A percentile compares a stretch with the other conserved stretches of the same genome.
Conservation (phyloP, 768 basidiomycete genomes). For the Suillus fuscotomentosus region DNA sequence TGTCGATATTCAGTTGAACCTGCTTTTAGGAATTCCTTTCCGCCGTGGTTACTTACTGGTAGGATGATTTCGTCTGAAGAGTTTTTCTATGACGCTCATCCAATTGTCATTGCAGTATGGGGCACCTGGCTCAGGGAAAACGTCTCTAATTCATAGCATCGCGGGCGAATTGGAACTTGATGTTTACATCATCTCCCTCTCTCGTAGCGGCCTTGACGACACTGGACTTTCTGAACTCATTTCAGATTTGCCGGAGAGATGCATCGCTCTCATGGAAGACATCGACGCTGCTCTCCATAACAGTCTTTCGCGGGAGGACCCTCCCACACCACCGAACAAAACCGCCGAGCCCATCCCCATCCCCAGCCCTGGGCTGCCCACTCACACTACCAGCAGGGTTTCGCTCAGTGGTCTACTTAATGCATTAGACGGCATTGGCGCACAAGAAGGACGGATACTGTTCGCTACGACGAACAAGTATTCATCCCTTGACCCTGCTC, state of each 20-base stretch:
- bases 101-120: conserved; percentile 46
- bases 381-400: conserved; percentile 35
- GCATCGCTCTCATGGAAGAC: conserved; percentile 82
- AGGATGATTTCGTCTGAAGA: conserved; percentile 10
- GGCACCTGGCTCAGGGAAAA: conserved; percentile 77
- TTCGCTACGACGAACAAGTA: conserved; percentile 82
- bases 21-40: conserved; percentile 56
- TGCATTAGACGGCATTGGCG: conserved; percentile 76
- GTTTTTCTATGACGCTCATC: not conserved
- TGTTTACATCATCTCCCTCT: conserved; percentile 71
- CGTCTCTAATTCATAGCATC: conserved; percentile 71
- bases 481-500: conserved; percentile 64
- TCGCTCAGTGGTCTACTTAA: conserved; percentile 76
- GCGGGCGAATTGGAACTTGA: conserved; percentile 78
- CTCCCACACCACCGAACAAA: not conserved
- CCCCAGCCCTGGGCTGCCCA: conserved; percentile 12
- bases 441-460: conserved; percentile 79
- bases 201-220: conserved; percentile 64
- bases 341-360: not conserved
- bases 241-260: conserved; percentile 61
- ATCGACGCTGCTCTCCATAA: conserved; percentile 74
- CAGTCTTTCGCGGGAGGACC: conserved; percentile 35
- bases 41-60: conserved; percentile 75
- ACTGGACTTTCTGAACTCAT: conserved; percentile 55
- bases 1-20: not conserved